Evolutionary conservation across 2,329 filamentous ascomycete species (phyloP).

Genomic region (Reticulascus tulasneorum): DNA sequence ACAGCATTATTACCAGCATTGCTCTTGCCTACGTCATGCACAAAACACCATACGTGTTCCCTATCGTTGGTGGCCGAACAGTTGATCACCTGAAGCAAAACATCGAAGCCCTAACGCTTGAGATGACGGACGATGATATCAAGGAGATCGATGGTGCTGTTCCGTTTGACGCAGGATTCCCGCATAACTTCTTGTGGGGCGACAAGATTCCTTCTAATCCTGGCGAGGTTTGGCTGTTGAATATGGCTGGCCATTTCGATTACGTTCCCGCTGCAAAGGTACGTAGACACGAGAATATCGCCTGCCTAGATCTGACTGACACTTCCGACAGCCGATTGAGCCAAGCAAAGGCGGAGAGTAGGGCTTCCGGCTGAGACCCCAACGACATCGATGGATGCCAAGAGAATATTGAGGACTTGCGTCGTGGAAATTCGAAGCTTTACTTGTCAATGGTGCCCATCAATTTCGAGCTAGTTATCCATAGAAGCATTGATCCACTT

Average conservation of each 20-base stretch:
- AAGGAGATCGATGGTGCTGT: constrained; percentile 59
- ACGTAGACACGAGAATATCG: constrained; percentile 14
- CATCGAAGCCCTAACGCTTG: constrained; percentile 61
- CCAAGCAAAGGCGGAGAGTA: constrained; percentile 38
- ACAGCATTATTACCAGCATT: constrained; percentile 40
- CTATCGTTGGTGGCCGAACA: constrained; percentile 67
- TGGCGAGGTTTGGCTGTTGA: constrained; percentile 39
- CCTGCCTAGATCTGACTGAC: constrained; percentile 6
- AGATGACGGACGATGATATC: constrained; percentile 59
- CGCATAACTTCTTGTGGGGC: constrained; percentile 53
- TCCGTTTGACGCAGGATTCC: constrained; percentile 65
- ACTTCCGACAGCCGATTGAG: constrained; percentile 32
- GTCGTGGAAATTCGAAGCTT: too few relatives aligned
- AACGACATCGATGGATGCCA: constrained; percentile 27
- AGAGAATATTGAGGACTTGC: constrained; percentile 7
- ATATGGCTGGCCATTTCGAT: constrained; percentile 46
- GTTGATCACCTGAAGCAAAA: constrained; percentile 67
- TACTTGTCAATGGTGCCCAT: too few relatives aligned
- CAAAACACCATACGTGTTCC: constrained; percentile 69
- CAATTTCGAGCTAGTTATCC: too few relatives aligned
- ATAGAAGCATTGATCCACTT: too few relatives aligned
- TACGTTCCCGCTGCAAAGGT: constrained; percentile 41
- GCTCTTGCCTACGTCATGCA: constrained; percentile 71
- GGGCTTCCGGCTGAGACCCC: constrained; percentile 27
- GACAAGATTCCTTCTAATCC: constrained; percentile 30